Evolutionary conservation across 1,284 basidiomycete genomes (phyloP), one percentile per base, ranked within the genome.

Genomic region (Anthracocystis panici-leucophaei): DNA sequence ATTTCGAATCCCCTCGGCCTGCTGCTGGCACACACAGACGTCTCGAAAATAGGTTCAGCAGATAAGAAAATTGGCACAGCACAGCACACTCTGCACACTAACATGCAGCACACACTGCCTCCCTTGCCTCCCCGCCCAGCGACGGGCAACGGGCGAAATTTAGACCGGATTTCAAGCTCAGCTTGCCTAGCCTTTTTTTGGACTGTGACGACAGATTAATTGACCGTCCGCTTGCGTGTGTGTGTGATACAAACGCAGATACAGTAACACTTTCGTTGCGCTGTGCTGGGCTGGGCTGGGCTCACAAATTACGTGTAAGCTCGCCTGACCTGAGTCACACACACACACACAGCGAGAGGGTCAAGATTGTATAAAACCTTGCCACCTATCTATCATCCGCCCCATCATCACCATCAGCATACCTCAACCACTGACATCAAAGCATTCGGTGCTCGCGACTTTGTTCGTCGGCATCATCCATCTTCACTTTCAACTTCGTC

Each of bases 311-410:
- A 25, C 59, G 48, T 49, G 48, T 50, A 38, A 45, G 60, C 58
- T 71, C 68, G 62, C 46, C 62, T 33, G 68, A 71, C 68, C 67
- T 61, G 68, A 71, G 68, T 71, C 68, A 71, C 62, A 44, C 29
- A 45, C 57, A 11, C 27, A 38, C 25, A 18, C 68, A 71, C 62
- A 44, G 21, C 40, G 52, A 11, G 21, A 38, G 25, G 18, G 41
- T 41, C 38, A 31, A 25, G 33, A 35, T 27, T 10, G 49, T 71
- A 71, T 71, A 71, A 71, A 54, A 65, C 16, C 68, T 60, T 57
- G 63, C 57, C 67, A 64, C 59, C 38, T 54, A 16, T 38, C 48
- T 21, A 18, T 20, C 31, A 16, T 20, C 20, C 21, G 3, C 20
- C 21, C 49, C 21, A 9, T n/a, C 57, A 53, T 33, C 50, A 52